Conservation (phyloP, 2,329 filamentous ascomycete genomes). For the Colletotrichum siamense region DNA sequence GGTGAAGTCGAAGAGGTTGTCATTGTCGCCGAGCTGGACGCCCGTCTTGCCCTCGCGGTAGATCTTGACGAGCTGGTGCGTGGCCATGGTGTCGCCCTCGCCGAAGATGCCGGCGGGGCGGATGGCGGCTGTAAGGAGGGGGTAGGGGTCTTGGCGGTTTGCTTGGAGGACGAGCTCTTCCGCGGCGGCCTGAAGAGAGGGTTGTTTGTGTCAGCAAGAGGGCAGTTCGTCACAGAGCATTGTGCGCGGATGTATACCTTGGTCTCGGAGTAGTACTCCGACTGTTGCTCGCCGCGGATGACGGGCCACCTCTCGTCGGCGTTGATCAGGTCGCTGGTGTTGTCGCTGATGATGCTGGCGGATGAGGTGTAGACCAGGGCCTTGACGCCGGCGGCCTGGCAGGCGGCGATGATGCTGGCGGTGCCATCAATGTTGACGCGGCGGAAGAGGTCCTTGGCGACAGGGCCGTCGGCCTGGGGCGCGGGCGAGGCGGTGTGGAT, state of each 20-base stretch:
- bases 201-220: not conserved
- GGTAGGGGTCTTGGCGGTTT: slow-evolving; percentile 64
- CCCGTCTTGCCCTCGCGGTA: slow-evolving; percentile 72
- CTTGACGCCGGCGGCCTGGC: slow-evolving; percentile 73
- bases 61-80: slow-evolving; percentile 76
- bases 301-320: slow-evolving; percentile 85
- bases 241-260: slow-evolving; percentile 62
- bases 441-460: slow-evolving; percentile 68
- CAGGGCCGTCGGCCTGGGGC: slow-evolving; percentile 53
- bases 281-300: slow-evolving; percentile 72
- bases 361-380: slow-evolving; percentile 91
- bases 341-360: slow-evolving; percentile 86
- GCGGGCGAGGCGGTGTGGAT: slow-evolving; percentile 87
- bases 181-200: slow-evolving; percentile 66
- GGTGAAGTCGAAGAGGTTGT: slow-evolving; percentile 69
- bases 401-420: slow-evolving; percentile 75
- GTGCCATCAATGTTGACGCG: slow-evolving; percentile 92
- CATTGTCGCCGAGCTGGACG: slow-evolving; percentile 78
- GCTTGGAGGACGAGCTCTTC: slow-evolving; percentile 81
- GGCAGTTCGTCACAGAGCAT: not conserved
- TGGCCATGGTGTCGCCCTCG: slow-evolving; percentile 81
- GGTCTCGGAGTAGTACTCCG: slow-evolving; percentile 87
- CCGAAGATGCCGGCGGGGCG: slow-evolving; percentile 91
- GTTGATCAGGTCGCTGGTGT: slow-evolving; percentile 78
- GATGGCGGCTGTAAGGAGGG: slow-evolving; percentile 76